A percentile compares a stretch with the other conserved stretches of the same genome.
These are phyloP conservation scores for Cladosporium oxysporum DNA, from an alignment of 2,329 filamentous ascomycete species.

Conservation along the genomic window DNA sequence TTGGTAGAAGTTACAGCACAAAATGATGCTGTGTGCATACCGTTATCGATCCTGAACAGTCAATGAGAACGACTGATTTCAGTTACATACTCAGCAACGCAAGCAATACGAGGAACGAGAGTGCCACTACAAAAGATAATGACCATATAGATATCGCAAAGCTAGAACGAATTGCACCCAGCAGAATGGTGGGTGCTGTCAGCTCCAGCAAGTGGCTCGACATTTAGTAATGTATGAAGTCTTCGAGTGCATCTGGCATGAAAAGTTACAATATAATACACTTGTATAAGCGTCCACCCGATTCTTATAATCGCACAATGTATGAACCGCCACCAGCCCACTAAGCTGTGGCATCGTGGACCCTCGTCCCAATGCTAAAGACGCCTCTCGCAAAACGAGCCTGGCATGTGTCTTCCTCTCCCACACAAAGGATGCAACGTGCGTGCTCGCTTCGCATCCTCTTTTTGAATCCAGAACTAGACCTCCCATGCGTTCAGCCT, in stretches of 20 bases:
- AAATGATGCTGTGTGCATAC: too few species aligned
- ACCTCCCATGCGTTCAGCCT: background rate
- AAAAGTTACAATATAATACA: slow-evolving; percentile 20
- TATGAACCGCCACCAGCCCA: background rate
- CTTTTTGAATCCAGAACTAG: background rate
- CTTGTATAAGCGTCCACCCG: slow-evolving; percentile 3
- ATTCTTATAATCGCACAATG: background rate
- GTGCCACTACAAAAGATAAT: background rate
- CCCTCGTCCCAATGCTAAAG: background rate
- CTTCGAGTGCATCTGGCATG: background rate
- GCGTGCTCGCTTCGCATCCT: background rate
- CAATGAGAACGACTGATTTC: too few species aligned
- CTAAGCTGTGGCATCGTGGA: background rate
- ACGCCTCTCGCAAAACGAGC: background rate
- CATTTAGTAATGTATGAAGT: background rate
- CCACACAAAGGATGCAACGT: background rate
- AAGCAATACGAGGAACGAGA: background rate
- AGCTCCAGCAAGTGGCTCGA: background rate
- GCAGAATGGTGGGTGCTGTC: background rate
- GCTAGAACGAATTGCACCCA: background rate
- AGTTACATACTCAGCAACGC: background rate
- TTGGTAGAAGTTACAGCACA: background rate
- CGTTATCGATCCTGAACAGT: too few species aligned
- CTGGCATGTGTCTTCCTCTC: background rate
- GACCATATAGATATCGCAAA: background rate